Evolutionary conservation across 2,329 filamentous ascomycete genomes (phyloP), one percentile per base, ranked within the genome.

Genomic region (Metarhizium humberi): DNA sequence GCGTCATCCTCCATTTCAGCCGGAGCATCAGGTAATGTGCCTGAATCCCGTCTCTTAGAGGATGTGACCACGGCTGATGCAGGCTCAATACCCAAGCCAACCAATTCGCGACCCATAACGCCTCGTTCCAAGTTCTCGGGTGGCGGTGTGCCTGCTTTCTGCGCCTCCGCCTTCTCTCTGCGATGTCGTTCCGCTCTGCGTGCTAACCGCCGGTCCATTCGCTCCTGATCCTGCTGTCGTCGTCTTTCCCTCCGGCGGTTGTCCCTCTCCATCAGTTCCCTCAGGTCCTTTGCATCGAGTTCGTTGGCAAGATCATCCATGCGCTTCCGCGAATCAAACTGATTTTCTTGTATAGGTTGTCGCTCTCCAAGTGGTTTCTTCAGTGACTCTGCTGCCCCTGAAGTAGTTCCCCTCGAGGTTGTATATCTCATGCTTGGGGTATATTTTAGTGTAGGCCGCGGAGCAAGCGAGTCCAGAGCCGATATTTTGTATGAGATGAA

Each of bases 181-280:
- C 69, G 79, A 64, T 87, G 84, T 61, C 82, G 83, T 63, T 92
- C 88, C 53, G 84, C 85, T 59, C 82, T 78, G 52, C 82, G 78
- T 45, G 84, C 79, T 29, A 94, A 72, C 56, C 80, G 82, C 54
- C 79, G 79, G 60, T 87, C 83, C 29, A 85, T 71, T 59, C 79
- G 82, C 58, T 90, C 84, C 59, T 84, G 81, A 25, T 92, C 86
- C 42, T 78, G 78, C 56, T 80, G 76, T 53, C 79, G 81, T 71
- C 88, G 92, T 67, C 84, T 84, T 61, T 96, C 89, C 60, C 81
- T 84, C 56, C 94, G 81, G 63, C 92, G 82, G 61, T 86, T 80
- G 65, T 99, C 94, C 57, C 94, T 79, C 63, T 99, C 94, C 81
- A 99, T 87, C 34, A 97, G 77, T 66, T 95, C 88, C 56, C 92